Evolutionary conservation across 2,329 filamentous ascomycete species (phyloP), one percentile per base, ranked within the genome.

Genomic region (Aphanocladium album): DNA sequence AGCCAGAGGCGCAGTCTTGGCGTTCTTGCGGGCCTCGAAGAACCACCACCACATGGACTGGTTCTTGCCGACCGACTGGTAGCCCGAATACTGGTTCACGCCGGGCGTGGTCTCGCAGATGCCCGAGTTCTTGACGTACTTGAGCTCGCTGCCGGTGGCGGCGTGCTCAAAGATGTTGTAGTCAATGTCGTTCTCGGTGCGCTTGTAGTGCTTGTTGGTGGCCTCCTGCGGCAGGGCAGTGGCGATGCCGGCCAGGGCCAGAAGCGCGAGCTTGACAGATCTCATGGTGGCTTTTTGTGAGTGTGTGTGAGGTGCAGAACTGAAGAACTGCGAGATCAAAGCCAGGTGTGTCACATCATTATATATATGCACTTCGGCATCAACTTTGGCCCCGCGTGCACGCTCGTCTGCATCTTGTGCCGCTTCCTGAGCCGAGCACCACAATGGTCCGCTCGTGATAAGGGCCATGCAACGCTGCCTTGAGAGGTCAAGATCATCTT

Each of bases 131-230:
- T 75, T 77, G 27, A 83, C 79, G 60, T 77, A 81, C 23, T 79
- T 74, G 49, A 83, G 64, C 27, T 69, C 76, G 1, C 76, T 73
- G 45, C 72, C 73, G 1, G 79, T 80, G 1, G 73, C 74, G n/a
- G 73, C 73, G 66, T 82, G 79, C 62, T 81, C 74, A 61, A 80
- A 81, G 39, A 81, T 72, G 17, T 73, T 79, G 64, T 77, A 77
- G 4, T 72, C 74, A 30, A 60, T 49, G 12, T n/a, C 25, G 56
- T 64, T 17, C 65, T 68, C 57, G 52, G 21, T 62, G 30, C 55
- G 35, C 27, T 57, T 64, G 46, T 64, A 64, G 11, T 53, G 37
- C 19, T 60, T 65, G 49, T 65, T 63, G 59, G 54, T 16, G n/a
- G 57, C 35, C n/a, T 50, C 46, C 19, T 45, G 39, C 35, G 57